Base-by-base conservation (phyloP, 225 moss, liverwort and hornwort genomes). In the Marchantia polymorpha region DNA sequence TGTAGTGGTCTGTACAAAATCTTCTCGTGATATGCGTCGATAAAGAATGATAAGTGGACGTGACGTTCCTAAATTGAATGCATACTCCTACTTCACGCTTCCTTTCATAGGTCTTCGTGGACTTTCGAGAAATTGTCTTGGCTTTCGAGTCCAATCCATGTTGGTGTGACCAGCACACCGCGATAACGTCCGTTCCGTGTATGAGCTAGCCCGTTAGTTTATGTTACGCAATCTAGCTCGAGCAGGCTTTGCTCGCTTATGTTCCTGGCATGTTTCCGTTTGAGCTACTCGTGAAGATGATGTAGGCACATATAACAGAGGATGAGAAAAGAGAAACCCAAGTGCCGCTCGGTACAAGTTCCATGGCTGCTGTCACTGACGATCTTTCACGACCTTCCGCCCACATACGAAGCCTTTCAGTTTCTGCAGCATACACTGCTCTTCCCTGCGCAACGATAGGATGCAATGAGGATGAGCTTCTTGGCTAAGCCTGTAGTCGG, bases 351-450 rank as follows among this genome's bases (percentile, higher is more conserved):
- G 95, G 95, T 60, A 91, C 92, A 89, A 96, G 94, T 86, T 90
- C 93, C 95, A 96, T 93, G 73, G 95, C 93, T 80, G 87, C 90
- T 82, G 92, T 96, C 50, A 89, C 93, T 46, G 93, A 89, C 86
- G 91, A 92, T 78, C 85, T 90, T 85, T 93, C 87, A 15, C 88
- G 93, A 12, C 93, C 93, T 86, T 92, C 93, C 83, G 93, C 93
- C 96, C 92, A 96, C 64, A 90, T 83, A 60, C 92, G 93, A 80
- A 94, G 87, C 71, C 93, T 86, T 52, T 96, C 93, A 50, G 93
- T 90, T 83, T 96, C 96, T 54, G 93, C 96, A 82, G 96, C 93
- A 85, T 93, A 94, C 52, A 96, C 87, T 79, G 93, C 91, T 84
- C 92, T 85, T 81, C 92, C 95, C 91, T 93, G 86, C 82, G 59